Base-by-base conservation (phyloP, 1,139 yeast genomes). In the Suhomyces yuchorum region DNA sequence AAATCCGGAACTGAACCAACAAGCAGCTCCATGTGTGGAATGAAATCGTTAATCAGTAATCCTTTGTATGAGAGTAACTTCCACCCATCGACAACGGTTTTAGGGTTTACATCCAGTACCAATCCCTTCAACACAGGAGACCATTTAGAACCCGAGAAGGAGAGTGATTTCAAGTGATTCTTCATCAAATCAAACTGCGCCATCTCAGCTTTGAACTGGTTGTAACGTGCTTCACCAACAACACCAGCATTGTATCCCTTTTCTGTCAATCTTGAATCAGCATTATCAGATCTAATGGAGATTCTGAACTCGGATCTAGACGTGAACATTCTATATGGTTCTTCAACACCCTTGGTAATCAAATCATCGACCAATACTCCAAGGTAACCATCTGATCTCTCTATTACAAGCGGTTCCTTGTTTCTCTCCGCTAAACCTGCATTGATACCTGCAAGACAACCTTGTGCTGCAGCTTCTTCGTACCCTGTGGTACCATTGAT, bases 401-500 rank as follows among this genome's bases (percentile, higher is more conserved):
- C 76, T 17, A 95, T 60, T 30, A 73, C 71, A 51, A 93, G 67
- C 1, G 82, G 79, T 0, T 71, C 74, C 36, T 71, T 71, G 0
- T 65, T 59, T 43, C 64, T 59, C 18, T 66, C 59, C 0, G 80
- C 60, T 22, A 85, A 71, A 0, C 92, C 93, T 0, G 99, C 98
- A 63, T 95, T 95, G 35, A 92, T 86, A 6, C 99, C 99, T 1
- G 99, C 99, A 43, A 95, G 70, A 49, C 92, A 78, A 1, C 99
- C 99, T 62, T 93, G 99, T 0, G 98, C 85, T 1, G 97, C 97
- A 0, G 99, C 99, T 64, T 95, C 99, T 68, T 95, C 99, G 59
- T 95, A 95, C 0, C 99, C 99, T 0, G 99, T 95, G 1, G 99
- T 95, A 39, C 99, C 99, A 62, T 95, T 95, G 38, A 95, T 95